Evolutionary conservation across 2,329 filamentous ascomycete genomes (phyloP), one percentile per base, ranked within the genome.

Genomic region (Coniella vitis): DNA sequence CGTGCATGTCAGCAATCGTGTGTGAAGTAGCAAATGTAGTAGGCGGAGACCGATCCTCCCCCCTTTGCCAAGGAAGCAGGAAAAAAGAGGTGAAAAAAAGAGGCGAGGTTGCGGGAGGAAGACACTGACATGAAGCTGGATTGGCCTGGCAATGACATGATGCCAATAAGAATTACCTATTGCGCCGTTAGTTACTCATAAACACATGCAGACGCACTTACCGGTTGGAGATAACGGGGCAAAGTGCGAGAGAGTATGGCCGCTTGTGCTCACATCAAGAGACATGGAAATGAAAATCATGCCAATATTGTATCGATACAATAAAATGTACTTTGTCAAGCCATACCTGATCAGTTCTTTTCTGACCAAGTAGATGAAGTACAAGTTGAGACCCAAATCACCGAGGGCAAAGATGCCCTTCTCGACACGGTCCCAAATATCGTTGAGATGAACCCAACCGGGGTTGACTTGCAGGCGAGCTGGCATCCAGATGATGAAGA

Each of bases 401-500:
- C 75, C 62, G 21, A 70, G 31, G 1, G 73, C 58, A 48, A 73
- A 73, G 7, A 76, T 59, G 14, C 62, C 62, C 56, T 76, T 76
- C 43, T 74, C 72, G 35, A 66, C 60, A 8, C 73, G 69, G 51
- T 76, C 74, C 74, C 73, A 77, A 38, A 73, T 58, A 0, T 65
- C 55, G 57, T 76, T 76, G 57, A 73, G 58, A 4, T 57, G 42
- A 37, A 72, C 62, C 35, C 62, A 74, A 9, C 48, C 59, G 3
- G 62, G 25, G 32, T 58, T 67, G 40, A 69, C 60, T 45, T 70
- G 63, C n/a, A 73, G 62, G 7, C 70, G 66, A 2, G 72, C 66
- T 0, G 74, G 74, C 22, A 76, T 69, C 74, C 74, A 76, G 40
- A 75, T 72, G 50, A 63, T 65, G 49, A 71, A 74, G 17, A 76